Percentiles rank a stretch among this genome's conserved stretches.
phyloP scores from a whole-genome alignment of 2,329 filamentous ascomycete genomes.

The Microsporum audouinii region DNA sequence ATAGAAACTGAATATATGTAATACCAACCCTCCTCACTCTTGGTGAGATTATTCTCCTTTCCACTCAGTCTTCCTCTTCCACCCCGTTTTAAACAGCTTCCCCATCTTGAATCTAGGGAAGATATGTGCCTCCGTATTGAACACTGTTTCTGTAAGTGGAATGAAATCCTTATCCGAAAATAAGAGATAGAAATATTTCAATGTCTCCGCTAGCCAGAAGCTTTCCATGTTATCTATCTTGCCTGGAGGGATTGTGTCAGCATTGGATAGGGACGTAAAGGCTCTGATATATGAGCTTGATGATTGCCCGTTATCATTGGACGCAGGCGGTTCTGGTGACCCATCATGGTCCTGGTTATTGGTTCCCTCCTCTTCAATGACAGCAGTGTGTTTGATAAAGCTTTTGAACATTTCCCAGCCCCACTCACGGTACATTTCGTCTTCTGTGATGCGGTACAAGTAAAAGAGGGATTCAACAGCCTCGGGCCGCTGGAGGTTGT shows the following conservation, averaged over 20 bases:
- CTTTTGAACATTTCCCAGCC: conserved; percentile 97
- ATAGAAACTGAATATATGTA: neutral
- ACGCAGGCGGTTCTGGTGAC: neutral
- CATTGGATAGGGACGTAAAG: conserved; percentile 71
- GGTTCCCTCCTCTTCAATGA: conserved; percentile 43
- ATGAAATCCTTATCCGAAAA: conserved; percentile 77
- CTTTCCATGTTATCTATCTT: conserved; percentile 92
- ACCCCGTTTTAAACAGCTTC: conserved; percentile 32
- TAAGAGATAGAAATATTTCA: conserved; percentile 95
- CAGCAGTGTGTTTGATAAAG: conserved; percentile 74
- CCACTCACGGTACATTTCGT: conserved; percentile 82
- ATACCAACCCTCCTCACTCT: neutral
- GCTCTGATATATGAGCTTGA: conserved; percentile 38
- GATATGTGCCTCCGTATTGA: conserved; percentile 93
- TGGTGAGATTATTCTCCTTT: neutral
- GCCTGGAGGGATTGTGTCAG: conserved; percentile 57
- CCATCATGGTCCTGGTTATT: neutral
- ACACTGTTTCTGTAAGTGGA: conserved; percentile 73
- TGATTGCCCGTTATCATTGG: conserved; percentile 3
- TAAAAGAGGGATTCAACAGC: conserved; percentile 95
- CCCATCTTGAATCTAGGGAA: conserved; percentile 76
- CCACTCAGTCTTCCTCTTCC: conserved; percentile 23
- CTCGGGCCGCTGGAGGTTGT: conserved; percentile 91
- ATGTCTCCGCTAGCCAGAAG: conserved; percentile 95
- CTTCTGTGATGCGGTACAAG: conserved; percentile 96